Evolutionary conservation across 306 rosid genomes (phyloP), one percentile per base, ranked within the genome.

Genomic region (Gillenia trifoliata): DNA sequence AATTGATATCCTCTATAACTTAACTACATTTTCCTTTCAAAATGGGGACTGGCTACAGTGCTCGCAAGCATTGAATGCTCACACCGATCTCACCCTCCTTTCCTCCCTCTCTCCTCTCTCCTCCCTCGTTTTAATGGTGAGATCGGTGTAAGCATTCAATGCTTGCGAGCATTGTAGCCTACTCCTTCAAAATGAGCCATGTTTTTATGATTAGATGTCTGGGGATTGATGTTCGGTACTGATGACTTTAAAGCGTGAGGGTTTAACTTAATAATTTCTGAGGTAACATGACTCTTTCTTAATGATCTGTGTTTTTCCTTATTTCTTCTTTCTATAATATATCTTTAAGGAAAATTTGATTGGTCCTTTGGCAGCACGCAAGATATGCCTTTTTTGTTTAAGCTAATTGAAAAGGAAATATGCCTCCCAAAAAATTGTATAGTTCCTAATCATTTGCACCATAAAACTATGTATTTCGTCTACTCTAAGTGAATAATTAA

Each of bases 331-430:
- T 4, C n/a, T 12, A 4, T 59, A 10, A 11, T 36, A 23, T 43
- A 72, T 3, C 19, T 17, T 7, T 26, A 26, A 23, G 4, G n/a
- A 12, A 59, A 11, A 60, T 43, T 55, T 33, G 40, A 61, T 38
- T 67, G 55, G 25, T 30, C 33, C 81, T 71, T 71, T 23, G 11
- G 59, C 23, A 45, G 30, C 36, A 79, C 43, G 64, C 71, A 79
- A 73, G 57, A 22, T 20, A 20, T 26, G 15, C 34, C 41, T 17
- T 38, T 45, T 30, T 15, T 45, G 11, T 45, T 45, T 7, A 7
- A 3, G 40, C 40, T 36, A 36, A 36, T 36, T 36, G 52, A 16
- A 49, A 49, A 16, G 22, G 26, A n/a, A n/a, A n/a, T 8, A 54
- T n/a, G 59, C 59, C 25, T 54, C 26, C 25, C 0, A n/a, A n/a